Evolutionary conservation across 768 basidiomycete species (phyloP).

Genomic region (Amanita rimosa): DNA sequence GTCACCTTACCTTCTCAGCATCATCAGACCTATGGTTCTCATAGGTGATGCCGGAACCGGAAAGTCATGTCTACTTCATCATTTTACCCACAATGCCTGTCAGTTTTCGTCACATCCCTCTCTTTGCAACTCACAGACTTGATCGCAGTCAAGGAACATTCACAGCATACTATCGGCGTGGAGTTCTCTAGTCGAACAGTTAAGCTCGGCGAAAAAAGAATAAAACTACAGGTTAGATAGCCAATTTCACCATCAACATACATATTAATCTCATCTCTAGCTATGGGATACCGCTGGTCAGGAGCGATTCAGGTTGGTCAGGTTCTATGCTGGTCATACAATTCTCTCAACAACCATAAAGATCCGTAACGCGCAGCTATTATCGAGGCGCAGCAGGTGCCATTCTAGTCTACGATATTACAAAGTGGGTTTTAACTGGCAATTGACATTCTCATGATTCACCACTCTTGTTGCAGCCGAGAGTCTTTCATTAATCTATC

Average conservation of each 20-base stretch:
- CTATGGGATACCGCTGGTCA: slow-evolving; percentile 98
- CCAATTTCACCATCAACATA: slow-evolving; percentile 8
- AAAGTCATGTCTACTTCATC: slow-evolving; percentile 93
- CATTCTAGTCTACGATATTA: slow-evolving; percentile 90
- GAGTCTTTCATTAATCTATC: slow-evolving; percentile 76
- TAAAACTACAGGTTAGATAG: slow-evolving; percentile 79
- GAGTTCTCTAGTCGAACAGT: slow-evolving; percentile 95
- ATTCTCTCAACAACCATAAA: slow-evolving; percentile 17
- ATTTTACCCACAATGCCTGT: slow-evolving; percentile 96
- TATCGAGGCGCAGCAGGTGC: slow-evolving; percentile 92
- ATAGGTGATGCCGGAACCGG: slow-evolving; percentile 94
- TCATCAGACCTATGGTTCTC: slow-evolving; percentile 3
- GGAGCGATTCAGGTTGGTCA: slow-evolving; percentile 73
- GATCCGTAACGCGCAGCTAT: slow-evolving; percentile 90
- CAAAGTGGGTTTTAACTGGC: slow-evolving; percentile 40
- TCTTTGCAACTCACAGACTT: slow-evolving; percentile 7
- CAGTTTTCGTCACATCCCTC: slow-evolving; percentile 21
- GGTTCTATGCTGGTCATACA: neutral
- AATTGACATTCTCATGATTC: neutral
- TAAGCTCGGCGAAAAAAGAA: slow-evolving; percentile 85
- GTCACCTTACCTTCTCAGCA: slow-evolving; percentile 6
- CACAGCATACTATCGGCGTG: slow-evolving; percentile 97
- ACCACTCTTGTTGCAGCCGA: slow-evolving; percentile 41
- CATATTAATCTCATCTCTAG: slow-evolving; percentile 25
- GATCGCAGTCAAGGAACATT: slow-evolving; percentile 83